Conservation (phyloP, 257 asterid species). For the Rubia yunnanensis region DNA sequence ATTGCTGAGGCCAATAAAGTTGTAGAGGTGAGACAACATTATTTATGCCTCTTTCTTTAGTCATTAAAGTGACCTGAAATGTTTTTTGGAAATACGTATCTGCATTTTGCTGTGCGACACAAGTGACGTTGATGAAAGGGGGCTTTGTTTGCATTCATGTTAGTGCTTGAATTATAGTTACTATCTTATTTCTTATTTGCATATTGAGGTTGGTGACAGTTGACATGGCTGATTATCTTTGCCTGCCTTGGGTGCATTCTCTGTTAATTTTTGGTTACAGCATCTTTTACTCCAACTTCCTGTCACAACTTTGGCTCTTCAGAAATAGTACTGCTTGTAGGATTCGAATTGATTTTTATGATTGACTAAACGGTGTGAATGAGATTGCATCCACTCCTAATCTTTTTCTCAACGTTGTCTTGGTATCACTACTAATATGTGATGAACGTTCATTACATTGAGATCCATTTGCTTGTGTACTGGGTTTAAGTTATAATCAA, state of each 20-base stretch:
- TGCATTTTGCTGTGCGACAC: neutral
- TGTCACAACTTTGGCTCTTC: neutral
- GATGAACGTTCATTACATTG: neutral
- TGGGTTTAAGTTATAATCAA: neutral
- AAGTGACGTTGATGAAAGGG: neutral
- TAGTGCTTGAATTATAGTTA: neutral
- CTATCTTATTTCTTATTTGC: neutral
- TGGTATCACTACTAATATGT: neutral
- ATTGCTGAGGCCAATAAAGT: constrained; percentile 74
- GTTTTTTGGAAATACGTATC: neutral
- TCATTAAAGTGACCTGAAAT: constrained; percentile 2
- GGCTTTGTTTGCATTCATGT: constrained; percentile 3
- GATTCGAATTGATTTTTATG: neutral
- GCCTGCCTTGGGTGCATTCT: neutral
- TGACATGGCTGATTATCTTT: neutral
- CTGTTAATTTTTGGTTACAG: neutral
- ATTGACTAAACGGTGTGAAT: neutral
- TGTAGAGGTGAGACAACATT: constrained; percentile 55
- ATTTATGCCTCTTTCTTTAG: neutral
- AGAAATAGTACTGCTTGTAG: neutral
- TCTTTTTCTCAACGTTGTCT: neutral
- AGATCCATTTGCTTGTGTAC: neutral
- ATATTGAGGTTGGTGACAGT: neutral
- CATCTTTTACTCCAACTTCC: neutral
- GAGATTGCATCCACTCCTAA: neutral